These are phyloP conservation scores for Hypoxylon trugodes DNA, from an alignment of 495 filamentous ascomycete species.

Conservation along the genomic window DNA sequence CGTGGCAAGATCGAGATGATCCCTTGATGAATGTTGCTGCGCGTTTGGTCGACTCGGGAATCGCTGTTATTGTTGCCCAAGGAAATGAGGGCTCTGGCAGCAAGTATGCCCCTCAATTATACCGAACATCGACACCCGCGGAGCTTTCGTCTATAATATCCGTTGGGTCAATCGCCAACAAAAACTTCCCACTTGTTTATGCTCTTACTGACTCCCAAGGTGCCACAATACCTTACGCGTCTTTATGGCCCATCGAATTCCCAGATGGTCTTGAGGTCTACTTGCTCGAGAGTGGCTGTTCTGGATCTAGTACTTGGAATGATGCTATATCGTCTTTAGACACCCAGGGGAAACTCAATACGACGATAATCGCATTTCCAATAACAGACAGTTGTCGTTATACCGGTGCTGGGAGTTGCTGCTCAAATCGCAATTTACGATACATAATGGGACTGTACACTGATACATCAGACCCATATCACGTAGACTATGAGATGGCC, in stretches of 20 bases:
- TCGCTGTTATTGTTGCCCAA: slow-evolving; percentile 40
- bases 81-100: slow-evolving; percentile 36
- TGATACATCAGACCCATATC: slow-evolving; percentile 22
- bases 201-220: slow-evolving; percentile 33
- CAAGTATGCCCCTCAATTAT: slow-evolving; percentile 30
- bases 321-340: slow-evolving; percentile 16
- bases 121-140: slow-evolving; percentile 23
- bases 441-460: slow-evolving; percentile 33
- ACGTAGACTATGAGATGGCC: slow-evolving; percentile 27
- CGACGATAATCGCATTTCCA: slow-evolving; percentile 38
- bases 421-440: slow-evolving; percentile 5
- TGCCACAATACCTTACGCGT: slow-evolving; percentile 32
- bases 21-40: slow-evolving; percentile 32
- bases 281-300: slow-evolving; percentile 25
- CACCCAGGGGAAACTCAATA: slow-evolving; percentile 24
- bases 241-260: slow-evolving; percentile 36
- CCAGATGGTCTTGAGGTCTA: slow-evolving; percentile 25
- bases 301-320: slow-evolving; percentile 20
- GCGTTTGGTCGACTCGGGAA: slow-evolving; percentile 29
- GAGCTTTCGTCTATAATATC: slow-evolving; percentile 20
- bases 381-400: slow-evolving; percentile 21
- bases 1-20: slow-evolving; percentile 23
- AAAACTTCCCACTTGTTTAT: slow-evolving; percentile 31
- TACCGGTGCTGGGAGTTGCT: slow-evolving; percentile 25
- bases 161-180: slow-evolving; percentile 29